Conservation (phyloP, 2,329 filamentous ascomycete species). For the Fusarium vanettenii region DNA sequence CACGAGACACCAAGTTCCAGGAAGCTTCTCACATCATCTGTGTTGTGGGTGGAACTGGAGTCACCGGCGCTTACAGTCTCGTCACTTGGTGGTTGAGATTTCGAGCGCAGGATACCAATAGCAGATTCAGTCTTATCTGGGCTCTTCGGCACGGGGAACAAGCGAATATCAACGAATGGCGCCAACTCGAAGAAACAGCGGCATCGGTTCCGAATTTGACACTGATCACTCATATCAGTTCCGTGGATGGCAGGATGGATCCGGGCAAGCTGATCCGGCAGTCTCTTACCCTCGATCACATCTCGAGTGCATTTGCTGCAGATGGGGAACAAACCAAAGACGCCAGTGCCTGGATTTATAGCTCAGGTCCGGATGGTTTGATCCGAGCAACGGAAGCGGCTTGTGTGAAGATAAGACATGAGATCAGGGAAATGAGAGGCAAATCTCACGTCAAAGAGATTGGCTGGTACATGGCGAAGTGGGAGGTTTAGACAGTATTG, state of each 20-base stretch:
- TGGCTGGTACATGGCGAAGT: slow-evolving; percentile 15
- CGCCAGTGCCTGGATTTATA: slow-evolving; percentile 3
- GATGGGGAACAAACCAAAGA: background rate
- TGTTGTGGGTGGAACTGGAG: slow-evolving; percentile 10
- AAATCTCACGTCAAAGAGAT: background rate
- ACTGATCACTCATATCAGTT: slow-evolving; percentile 3
- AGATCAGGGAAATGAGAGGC: background rate
- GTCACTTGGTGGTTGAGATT: slow-evolving; percentile 8
- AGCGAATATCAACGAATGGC: slow-evolving; percentile 8
- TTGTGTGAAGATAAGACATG: background rate
- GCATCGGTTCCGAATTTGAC: background rate
- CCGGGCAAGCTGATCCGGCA: background rate
- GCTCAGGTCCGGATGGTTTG: slow-evolving; percentile 6
- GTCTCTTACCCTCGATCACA: background rate
- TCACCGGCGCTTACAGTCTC: slow-evolving; percentile 8
- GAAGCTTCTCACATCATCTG: slow-evolving; percentile 15
- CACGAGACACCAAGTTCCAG: slow-evolving; percentile 1
- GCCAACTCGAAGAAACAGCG: background rate
- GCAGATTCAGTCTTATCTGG: slow-evolving; percentile 13
- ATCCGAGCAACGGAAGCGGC: background rate
- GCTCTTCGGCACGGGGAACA: background rate
- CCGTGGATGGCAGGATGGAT: background rate
- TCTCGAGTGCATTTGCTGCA: background rate
- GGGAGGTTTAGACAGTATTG: slow-evolving; percentile 12
- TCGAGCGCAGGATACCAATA: background rate